Evolutionary conservation across 139 green algal species (phyloP).

Genomic region (Tetratostichococcus sp.): DNA sequence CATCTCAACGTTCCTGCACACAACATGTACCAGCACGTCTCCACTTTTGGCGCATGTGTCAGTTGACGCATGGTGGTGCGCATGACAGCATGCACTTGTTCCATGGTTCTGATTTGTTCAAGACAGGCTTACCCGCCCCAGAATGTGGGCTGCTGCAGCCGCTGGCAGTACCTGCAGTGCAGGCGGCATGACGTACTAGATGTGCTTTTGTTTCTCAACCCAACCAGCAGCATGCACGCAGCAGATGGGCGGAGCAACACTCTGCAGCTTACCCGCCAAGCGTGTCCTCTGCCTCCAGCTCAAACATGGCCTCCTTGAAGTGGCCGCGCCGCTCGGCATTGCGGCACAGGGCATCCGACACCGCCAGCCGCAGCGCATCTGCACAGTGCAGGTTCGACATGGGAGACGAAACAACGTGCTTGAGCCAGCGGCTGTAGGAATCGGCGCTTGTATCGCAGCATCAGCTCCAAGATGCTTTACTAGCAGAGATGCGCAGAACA

Average conservation of each 20-base stretch:
- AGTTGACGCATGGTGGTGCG: too few relatives aligned
- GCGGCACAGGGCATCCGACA: conserved; percentile 53
- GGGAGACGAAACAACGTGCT: background rate
- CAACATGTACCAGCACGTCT: too few relatives aligned
- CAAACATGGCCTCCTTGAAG: conserved; percentile 39
- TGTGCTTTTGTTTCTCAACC: too few relatives aligned
- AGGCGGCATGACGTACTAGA: too few relatives aligned
- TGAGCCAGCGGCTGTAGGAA: too few relatives aligned
- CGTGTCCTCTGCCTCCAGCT: conserved; percentile 38
- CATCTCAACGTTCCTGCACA: conserved; percentile 49
- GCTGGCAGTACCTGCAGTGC: conserved; percentile 50
- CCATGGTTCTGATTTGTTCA: too few relatives aligned
- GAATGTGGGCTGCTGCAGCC: conserved; percentile 41
- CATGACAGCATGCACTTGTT: too few relatives aligned
- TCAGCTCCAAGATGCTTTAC: too few relatives aligned
- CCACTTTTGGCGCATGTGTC: too few relatives aligned
- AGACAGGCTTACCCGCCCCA: conserved; percentile 44
- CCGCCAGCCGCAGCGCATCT: conserved; percentile 56
- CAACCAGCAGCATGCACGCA: background rate
- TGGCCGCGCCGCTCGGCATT: conserved; percentile 31
- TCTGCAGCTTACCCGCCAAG: conserved; percentile 12
- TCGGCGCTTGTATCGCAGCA: too few relatives aligned
- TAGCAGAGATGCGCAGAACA: background rate
- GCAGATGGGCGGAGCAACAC: background rate
- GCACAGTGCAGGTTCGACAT: background rate